These are phyloP conservation scores for Claviceps quebecensis DNA, from an alignment of 2,329 filamentous ascomycete species.

Conservation along the genomic window DNA sequence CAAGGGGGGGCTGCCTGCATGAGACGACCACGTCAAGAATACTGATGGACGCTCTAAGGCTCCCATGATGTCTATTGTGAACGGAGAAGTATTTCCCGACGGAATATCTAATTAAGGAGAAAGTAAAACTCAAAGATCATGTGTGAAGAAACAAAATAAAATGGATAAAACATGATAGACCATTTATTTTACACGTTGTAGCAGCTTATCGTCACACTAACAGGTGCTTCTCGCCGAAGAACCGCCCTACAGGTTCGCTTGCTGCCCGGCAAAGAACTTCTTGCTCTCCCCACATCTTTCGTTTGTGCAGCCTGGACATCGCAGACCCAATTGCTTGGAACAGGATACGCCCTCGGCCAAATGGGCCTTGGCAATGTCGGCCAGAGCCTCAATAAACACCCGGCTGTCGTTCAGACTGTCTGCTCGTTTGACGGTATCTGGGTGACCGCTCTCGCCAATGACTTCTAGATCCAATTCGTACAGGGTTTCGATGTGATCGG, in stretches of 20 bases:
- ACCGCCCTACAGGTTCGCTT: constrained; percentile 12
- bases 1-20: no score
- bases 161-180: background rate
- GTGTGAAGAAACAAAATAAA: background rate
- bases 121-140: background rate
- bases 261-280: constrained; percentile 43
- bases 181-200: constrained; percentile 2
- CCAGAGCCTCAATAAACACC: constrained; percentile 80
- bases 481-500: constrained; percentile 96
- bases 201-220: constrained; percentile 3
- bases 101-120: background rate
- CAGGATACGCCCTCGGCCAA: constrained; percentile 53
- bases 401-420: constrained; percentile 86
- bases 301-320: constrained; percentile 88
- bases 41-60: no score
- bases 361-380: constrained; percentile 73
- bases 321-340: constrained; percentile 73
- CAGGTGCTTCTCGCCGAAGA: background rate
- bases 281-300: constrained; percentile 72
- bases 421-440: constrained; percentile 72
- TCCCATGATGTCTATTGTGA: no score
- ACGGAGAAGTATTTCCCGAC: no score
- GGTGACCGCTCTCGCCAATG: constrained; percentile 69
- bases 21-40: no score
- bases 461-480: constrained; percentile 92